phyloP scores from a whole-genome alignment of 208 protist genomes.

The Trypanosoma melophagium region DNA sequence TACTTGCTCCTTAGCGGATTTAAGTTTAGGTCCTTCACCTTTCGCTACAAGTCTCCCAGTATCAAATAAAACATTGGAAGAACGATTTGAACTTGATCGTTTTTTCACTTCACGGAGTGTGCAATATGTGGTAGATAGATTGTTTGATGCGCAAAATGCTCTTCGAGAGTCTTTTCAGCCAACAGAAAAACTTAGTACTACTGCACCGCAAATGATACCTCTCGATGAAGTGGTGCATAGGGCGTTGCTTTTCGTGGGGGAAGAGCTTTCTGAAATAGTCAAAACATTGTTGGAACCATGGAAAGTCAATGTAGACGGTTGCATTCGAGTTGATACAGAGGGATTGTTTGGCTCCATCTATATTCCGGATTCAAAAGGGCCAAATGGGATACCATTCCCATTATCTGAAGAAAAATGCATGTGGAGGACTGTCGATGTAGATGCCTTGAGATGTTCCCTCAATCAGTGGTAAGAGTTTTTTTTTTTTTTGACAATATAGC shows the following conservation, averaged over 20 bases:
- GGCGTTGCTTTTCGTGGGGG: constrained; percentile 3
- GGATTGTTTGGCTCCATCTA: constrained; percentile 16
- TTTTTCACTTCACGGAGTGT: constrained; percentile 12
- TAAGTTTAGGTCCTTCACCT: too few species aligned
- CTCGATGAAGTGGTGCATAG: constrained; percentile 9
- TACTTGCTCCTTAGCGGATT: too few species aligned
- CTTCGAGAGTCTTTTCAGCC: constrained; percentile 21
- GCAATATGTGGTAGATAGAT: constrained; percentile 35
- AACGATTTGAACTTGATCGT: constrained; percentile 8
- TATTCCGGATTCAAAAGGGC: neutral
- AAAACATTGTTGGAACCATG: constrained; percentile 8
- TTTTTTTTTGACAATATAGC: neutral
- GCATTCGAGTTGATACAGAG: constrained; percentile 22
- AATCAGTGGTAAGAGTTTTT: constrained; percentile 14
- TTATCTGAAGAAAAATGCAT: constrained; percentile 23
- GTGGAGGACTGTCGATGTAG: constrained; percentile 25
- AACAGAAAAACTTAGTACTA: neutral
- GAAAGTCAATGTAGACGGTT: neutral
- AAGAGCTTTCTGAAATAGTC: neutral
- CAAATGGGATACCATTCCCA: constrained; percentile 13
- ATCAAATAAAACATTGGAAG: constrained; percentile 3
- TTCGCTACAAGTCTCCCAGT: too few species aligned
- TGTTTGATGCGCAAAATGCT: constrained; percentile 37
- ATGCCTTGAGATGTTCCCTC: constrained; percentile 17
- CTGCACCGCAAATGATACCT: neutral